phyloP scores from a whole-genome alignment of 495 filamentous ascomycete species.

The Aspergillus ellipticus region DNA sequence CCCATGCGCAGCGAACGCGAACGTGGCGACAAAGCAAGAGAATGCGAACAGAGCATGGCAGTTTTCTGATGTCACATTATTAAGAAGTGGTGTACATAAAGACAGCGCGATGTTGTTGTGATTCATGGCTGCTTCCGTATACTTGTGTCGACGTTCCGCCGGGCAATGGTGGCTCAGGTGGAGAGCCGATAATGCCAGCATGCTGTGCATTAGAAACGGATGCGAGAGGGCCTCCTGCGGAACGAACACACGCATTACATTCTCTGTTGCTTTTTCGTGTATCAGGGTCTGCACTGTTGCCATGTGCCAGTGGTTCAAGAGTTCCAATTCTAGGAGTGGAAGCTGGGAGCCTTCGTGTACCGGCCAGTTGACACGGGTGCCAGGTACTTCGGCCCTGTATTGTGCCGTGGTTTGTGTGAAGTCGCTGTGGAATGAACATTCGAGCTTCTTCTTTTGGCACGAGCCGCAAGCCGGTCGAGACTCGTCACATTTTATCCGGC shows the following conservation, averaged over 20 bases:
- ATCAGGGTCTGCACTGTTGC: slow-evolving; percentile 1
- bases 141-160: neutral
- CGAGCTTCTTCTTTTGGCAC: slow-evolving; percentile 10
- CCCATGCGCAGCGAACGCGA: slow-evolving; percentile 6
- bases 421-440: slow-evolving; percentile 9
- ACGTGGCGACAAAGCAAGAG: slow-evolving; percentile 8
- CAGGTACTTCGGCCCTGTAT: too few relatives aligned
- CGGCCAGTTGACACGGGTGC: neutral
- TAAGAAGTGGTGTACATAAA: slow-evolving; percentile 5
- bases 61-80: slow-evolving; percentile 8
- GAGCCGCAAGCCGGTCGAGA: slow-evolving; percentile 13
- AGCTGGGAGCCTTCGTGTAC: neutral
- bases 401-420: neutral
- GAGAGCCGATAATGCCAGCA: slow-evolving; percentile 9
- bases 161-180: slow-evolving; percentile 2
- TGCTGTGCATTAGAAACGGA: slow-evolving; percentile 14
- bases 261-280: neutral
- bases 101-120: slow-evolving; percentile 10
- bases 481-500: slow-evolving; percentile 24
- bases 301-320: slow-evolving; percentile 16
- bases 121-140: slow-evolving; percentile 5
- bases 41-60: slow-evolving; percentile 14
- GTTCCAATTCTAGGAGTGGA: slow-evolving; percentile 10
- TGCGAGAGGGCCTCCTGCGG: slow-evolving; percentile 1
- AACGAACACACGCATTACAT: slow-evolving; percentile 4